phyloP scores from a whole-genome alignment of 2,329 filamentous ascomycete genomes.

The Phialophora expanda region DNA sequence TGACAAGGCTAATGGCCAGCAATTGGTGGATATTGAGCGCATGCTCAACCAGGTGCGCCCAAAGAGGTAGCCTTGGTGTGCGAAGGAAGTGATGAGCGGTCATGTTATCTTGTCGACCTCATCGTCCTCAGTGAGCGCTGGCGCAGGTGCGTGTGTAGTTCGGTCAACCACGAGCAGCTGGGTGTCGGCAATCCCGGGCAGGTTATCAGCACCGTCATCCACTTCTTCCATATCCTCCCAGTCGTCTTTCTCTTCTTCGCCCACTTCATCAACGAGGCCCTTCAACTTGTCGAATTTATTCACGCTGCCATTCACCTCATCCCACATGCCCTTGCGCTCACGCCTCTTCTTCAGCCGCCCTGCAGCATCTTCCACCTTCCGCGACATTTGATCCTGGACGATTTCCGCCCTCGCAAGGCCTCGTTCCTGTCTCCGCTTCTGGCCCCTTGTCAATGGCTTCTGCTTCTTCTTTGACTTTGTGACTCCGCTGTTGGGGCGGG shows the following conservation, averaged over 20 bases:
- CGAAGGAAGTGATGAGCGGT: constrained; percentile 31
- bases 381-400: constrained; percentile 60
- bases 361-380: constrained; percentile 61
- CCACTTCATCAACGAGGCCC: constrained; percentile 52
- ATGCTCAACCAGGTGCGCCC: constrained; percentile 64
- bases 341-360: constrained; percentile 56
- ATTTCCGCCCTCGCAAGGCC: constrained; percentile 62
- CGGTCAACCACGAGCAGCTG: constrained; percentile 44
- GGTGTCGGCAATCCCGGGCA: constrained; percentile 22
- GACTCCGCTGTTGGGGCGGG: constrained; percentile 59
- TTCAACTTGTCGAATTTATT: constrained; percentile 38
- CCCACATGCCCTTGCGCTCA: constrained; percentile 53
- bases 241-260: constrained; percentile 56
- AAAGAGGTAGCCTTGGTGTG: constrained; percentile 44
- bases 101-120: constrained; percentile 54
- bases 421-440: constrained; percentile 60
- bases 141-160: constrained; percentile 26
- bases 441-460: constrained; percentile 59
- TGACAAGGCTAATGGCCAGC: constrained; percentile 72
- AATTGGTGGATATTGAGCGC: constrained; percentile 80
- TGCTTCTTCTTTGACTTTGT: constrained; percentile 55
- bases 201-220: constrained; percentile 24
- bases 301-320: constrained; percentile 47
- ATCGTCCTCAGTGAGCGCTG: constrained; percentile 33
- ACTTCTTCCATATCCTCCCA: constrained; percentile 48